A percentile compares a stretch with the other conserved stretches of the same genome.
Conservation (phyloP, 2,329 filamentous ascomycete genomes). For the Claviceps citrina region DNA sequence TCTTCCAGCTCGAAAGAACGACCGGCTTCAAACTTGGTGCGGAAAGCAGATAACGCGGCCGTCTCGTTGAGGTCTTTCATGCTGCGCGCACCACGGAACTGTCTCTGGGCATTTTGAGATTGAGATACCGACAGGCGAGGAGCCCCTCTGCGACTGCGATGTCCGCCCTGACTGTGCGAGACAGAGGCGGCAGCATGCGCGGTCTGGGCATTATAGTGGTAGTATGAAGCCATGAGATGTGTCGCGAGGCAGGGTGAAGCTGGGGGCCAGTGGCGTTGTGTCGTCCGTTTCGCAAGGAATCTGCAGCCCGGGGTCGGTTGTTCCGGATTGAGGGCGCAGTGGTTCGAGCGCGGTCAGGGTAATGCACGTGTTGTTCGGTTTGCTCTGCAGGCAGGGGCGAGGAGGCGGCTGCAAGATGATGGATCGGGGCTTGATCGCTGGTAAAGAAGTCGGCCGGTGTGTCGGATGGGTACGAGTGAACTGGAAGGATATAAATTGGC, state of each 20-base stretch:
- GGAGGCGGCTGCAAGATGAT: neutral
- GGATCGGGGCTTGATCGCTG: neutral
- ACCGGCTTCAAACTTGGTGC: conserved; percentile 76
- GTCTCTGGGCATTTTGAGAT: conserved; percentile 69
- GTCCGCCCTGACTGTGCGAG: conserved; percentile 60
- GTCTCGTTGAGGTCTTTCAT: conserved; percentile 76
- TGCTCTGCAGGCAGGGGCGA: no score
- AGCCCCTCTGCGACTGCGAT: conserved; percentile 63
- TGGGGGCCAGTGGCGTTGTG: neutral
- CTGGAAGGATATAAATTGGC: neutral
- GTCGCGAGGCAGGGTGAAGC: neutral
- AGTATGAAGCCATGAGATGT: conserved; percentile 45
- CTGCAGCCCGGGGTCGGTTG: conserved; percentile 1
- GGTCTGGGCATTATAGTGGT: conserved; percentile 44
- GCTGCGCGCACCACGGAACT: conserved; percentile 70
- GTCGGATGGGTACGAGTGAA: neutral
- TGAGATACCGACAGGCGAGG: conserved; percentile 53
- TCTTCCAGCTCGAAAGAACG: conserved; percentile 92
- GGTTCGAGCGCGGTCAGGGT: conserved; percentile 6
- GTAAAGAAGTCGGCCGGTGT: no score
- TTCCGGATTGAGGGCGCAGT: conserved; percentile 6
- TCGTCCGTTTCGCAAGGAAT: neutral
- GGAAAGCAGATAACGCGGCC: conserved; percentile 62
- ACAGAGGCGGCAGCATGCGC: conserved; percentile 41
- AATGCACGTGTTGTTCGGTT: no score